These are phyloP conservation scores for Rhizophagus clarus DNA, from an alignment of 192 early-diverging fungal genomes.

Conservation along the genomic window DNA sequence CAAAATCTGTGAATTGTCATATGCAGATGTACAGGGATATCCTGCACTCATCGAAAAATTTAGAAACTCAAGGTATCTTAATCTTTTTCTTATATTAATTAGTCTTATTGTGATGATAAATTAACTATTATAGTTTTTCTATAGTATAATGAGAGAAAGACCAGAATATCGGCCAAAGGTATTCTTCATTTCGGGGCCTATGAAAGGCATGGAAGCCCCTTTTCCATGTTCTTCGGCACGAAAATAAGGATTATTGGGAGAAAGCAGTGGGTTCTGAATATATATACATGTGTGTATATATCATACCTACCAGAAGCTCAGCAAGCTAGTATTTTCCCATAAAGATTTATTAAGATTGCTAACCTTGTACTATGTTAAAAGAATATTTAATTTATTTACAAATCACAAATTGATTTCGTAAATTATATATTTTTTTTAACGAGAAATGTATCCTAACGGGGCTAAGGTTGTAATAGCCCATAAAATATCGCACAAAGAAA, in stretches of 20 bases:
- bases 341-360: too few species aligned
- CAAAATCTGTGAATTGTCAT: conserved; percentile 74
- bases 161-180: conserved; percentile 75
- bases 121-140: background rate
- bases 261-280: too few species aligned
- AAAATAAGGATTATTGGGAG: background rate
- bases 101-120: background rate
- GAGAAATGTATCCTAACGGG: too few species aligned
- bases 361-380: too few species aligned
- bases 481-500: too few species aligned
- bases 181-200: conserved; percentile 64
- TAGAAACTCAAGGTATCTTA: conserved; percentile 70
- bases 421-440: too few species aligned
- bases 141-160: conserved; percentile 79
- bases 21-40: conserved; percentile 81
- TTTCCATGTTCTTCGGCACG: conserved; percentile 53
- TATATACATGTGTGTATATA: too few species aligned
- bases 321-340: too few species aligned
- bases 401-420: too few species aligned
- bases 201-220: conserved; percentile 60
- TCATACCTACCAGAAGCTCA: too few species aligned
- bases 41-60: conserved; percentile 75
- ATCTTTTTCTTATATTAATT: background rate
- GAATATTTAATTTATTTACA: too few species aligned
- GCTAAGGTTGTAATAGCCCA: too few species aligned